A percentile compares a stretch with the other conserved stretches of the same genome.
These are phyloP conservation scores for Boletus rubroflammeus DNA, from an alignment of 768 basidiomycete species.

Conservation along the genomic window DNA sequence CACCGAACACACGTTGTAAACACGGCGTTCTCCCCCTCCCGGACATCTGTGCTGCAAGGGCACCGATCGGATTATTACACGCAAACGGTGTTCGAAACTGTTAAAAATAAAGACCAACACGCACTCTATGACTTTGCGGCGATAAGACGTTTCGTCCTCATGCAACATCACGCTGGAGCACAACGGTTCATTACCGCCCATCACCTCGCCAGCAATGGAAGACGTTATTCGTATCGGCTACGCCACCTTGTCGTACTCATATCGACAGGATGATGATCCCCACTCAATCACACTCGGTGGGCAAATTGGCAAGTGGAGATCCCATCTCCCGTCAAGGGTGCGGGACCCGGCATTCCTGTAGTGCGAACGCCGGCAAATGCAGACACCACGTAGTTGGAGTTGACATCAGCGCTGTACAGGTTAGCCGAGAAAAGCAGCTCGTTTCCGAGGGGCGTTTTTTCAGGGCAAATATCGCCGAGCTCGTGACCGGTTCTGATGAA, in stretches of 20 bases:
- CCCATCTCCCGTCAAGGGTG: background rate
- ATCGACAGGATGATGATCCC: constrained; percentile 1
- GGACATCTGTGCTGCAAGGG: background rate
- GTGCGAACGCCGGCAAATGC: background rate
- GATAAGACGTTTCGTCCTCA: constrained; percentile 6
- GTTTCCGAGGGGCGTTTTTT: constrained; percentile 5
- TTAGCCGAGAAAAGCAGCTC: constrained; percentile 6
- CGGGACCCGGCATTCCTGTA: constrained; percentile 9
- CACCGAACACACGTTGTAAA: constrained; percentile 6
- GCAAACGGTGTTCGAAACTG: constrained; percentile 2
- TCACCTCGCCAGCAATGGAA: constrained; percentile 6
- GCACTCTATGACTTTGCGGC: background rate
- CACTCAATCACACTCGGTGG: constrained; percentile 1
- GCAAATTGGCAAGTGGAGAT: background rate
- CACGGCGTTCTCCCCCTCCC: background rate
- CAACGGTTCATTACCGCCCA: constrained; percentile 22
- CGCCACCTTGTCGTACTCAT: background rate
- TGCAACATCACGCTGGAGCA: background rate
- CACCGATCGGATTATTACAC: background rate
- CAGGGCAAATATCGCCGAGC: constrained; percentile 4
- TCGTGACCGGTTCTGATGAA: background rate
- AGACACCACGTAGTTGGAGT: constrained; percentile 5
- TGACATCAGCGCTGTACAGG: constrained; percentile 5
- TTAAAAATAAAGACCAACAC: background rate
- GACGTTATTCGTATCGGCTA: constrained; percentile 2